Base-by-base conservation (phyloP, 139 green algal genomes). In the Nannochloris sp. region DNA sequence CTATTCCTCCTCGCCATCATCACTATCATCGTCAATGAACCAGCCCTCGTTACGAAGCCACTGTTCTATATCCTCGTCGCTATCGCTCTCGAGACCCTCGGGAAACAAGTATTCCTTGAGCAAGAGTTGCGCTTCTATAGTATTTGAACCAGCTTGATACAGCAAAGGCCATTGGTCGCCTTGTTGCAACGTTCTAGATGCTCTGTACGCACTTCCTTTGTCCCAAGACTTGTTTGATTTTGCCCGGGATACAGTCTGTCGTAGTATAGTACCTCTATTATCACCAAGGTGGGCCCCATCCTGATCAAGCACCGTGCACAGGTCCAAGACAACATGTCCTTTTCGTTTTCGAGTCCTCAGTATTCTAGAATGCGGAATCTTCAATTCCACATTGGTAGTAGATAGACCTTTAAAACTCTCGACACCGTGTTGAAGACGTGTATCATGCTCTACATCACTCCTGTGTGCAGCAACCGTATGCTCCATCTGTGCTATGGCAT, bases 111-210 rank as follows among this genome's bases (percentile, higher is more conserved):
- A 44, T 44, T 37, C 27, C 55, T 37, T 61, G 12, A 23, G 19
- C 9, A 36, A 44, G 18, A 8, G 57, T 21, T 5, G 70, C 23
- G 63, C 27, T 57, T 72, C 70, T 12, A 23, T 36, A 14, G 70
- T 23, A 12, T 18, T 25, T 37, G 73, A 51, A 9, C 51, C 50
- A 9, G 44, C 16, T 50, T 84, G 57, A 60, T 80, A 86, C 21
- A 73, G 62, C 11, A 61, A 44, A 1, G 85, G 85, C 85, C 85
- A 92, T 25, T 85, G 60, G 60, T 92, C 85, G 2, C 85, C 85
- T 85, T 85, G 92, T 2, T 72, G 44, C 11, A 68, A 27, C 29
- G 63, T 56, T 1, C 78, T 66, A 2, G 83, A 86, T 15, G 88
- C 51, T 21, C 64, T 60, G 54, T 87, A 90, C 3, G 71, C n/a